Conservation (phyloP, 306 rosid genomes). For the Cicer cuneatum region DNA sequence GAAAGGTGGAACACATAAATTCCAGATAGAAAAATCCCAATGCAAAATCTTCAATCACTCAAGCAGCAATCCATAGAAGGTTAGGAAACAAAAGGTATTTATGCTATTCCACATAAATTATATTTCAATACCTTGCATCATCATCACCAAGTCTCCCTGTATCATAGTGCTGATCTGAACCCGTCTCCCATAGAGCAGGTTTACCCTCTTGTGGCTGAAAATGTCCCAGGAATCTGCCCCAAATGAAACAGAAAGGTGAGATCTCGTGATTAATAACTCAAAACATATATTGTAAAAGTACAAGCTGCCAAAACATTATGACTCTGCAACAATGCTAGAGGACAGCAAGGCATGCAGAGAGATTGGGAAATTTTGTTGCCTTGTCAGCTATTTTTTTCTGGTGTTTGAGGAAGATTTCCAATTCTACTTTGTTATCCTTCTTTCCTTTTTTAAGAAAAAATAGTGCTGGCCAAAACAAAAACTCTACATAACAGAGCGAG, state of each 20-base stretch:
- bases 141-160: constrained; percentile 59
- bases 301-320: neutral
- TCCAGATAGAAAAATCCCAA: constrained; percentile 10
- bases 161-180: constrained; percentile 75
- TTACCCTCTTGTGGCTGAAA: constrained; percentile 79
- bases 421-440: constrained; percentile 15
- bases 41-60: constrained; percentile 21
- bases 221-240: constrained; percentile 86
- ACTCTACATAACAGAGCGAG: constrained; percentile 29
- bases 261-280: constrained; percentile 29
- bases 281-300: constrained; percentile 30
- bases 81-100: constrained; percentile 2
- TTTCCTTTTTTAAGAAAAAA: neutral
- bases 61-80: constrained; percentile 10
- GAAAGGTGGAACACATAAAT: neutral
- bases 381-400: neutral
- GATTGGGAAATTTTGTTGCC: constrained; percentile 25
- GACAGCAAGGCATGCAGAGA: constrained; percentile 19
- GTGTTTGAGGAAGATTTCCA: constrained; percentile 31
- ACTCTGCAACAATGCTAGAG: constrained; percentile 1
- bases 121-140: constrained; percentile 53
- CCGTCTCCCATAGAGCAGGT: constrained; percentile 91
- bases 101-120: constrained; percentile 5
- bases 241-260: constrained; percentile 33
- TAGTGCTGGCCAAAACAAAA: constrained; percentile 23